Evolutionary conservation across 768 basidiomycete genomes (phyloP).

Genomic region (Omphalotus guepiniiformis): DNA sequence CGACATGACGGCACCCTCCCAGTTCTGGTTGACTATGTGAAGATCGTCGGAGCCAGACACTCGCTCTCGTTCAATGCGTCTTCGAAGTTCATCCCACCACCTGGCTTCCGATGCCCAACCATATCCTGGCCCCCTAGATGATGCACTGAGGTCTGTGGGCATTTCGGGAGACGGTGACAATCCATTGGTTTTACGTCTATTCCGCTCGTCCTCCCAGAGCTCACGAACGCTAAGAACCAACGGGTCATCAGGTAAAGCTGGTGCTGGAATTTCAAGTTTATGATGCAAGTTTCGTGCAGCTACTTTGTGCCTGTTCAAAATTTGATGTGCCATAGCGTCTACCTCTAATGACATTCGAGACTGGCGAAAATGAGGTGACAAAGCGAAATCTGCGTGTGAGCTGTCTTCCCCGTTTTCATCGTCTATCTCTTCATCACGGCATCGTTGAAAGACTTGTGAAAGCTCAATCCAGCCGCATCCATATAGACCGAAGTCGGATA

Average conservation of each 20-base stretch:
- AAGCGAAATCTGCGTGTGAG: conserved; percentile 27
- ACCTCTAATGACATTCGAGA: conserved; percentile 74
- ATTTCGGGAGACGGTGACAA: conserved; percentile 69
- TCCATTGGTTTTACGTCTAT: conserved; percentile 61
- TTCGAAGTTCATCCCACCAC: conserved; percentile 70
- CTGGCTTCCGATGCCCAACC: conserved; percentile 71
- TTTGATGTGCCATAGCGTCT: conserved; percentile 76
- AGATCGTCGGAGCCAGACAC: conserved; percentile 15
- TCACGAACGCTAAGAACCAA: conserved; percentile 87
- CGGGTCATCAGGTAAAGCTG: conserved; percentile 54
- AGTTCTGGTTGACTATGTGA: conserved; percentile 29
- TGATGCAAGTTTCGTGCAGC: conserved; percentile 56
- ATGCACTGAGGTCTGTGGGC: conserved; percentile 65
- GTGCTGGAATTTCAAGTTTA: conserved; percentile 65
- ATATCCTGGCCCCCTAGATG: conserved; percentile 49
- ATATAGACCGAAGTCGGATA: conserved; percentile 92
- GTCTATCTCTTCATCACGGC: conserved; percentile 22
- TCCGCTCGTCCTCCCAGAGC: conserved; percentile 95
- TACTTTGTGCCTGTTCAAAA: conserved; percentile 76
- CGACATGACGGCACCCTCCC: conserved; percentile 80
- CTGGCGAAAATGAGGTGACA: conserved; percentile 61
- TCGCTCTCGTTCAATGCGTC: conserved; percentile 51
- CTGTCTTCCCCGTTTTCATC: not conserved
- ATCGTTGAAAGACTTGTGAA: conserved; percentile 58
- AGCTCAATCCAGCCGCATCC: conserved; percentile 91